Evolutionary conservation across 768 basidiomycete species (phyloP).

Genomic region (Suillus bovinus): DNA sequence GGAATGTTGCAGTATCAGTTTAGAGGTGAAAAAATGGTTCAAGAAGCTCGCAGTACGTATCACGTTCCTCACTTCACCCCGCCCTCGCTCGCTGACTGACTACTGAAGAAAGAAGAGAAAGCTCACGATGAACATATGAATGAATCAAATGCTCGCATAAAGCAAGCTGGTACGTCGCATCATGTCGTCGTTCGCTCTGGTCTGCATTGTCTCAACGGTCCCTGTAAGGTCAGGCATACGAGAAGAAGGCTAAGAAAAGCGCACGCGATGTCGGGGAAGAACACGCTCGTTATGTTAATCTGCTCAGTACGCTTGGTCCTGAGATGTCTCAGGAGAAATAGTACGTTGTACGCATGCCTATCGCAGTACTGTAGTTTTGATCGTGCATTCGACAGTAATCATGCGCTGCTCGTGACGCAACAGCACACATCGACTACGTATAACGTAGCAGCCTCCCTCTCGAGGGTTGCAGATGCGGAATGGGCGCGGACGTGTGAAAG

Average conservation of each 20-base stretch:
- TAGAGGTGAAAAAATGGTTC: conserved; percentile 83
- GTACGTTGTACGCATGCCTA: conserved; percentile 41
- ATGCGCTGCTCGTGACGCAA: conserved; percentile 61
- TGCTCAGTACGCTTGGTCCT: conserved; percentile 70
- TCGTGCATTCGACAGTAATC: conserved; percentile 49
- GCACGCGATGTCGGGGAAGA: conserved; percentile 67
- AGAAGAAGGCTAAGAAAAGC: conserved; percentile 80
- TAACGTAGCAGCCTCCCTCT: conserved; percentile 61
- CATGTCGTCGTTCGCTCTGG: neutral
- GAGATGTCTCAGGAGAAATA: conserved; percentile 82
- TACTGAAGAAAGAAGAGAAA: conserved; percentile 75
- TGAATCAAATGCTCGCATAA: conserved; percentile 68
- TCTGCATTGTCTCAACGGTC: conserved; percentile 10
- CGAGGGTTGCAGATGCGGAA: conserved; percentile 76
- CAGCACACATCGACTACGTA: conserved; percentile 59
- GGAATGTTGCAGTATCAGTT: conserved; percentile 63
- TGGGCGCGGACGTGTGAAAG: conserved; percentile 74
- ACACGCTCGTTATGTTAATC: conserved; percentile 73
- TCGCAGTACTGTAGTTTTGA: neutral
- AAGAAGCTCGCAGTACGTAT: conserved; percentile 72
- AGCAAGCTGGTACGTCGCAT: conserved; percentile 60
- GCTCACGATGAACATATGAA: conserved; percentile 70
- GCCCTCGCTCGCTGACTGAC: neutral
- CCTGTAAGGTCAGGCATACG: conserved; percentile 61
- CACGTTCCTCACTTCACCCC: conserved; percentile 11